These are phyloP conservation scores for Pyrus hybrid DNA, from an alignment of 331 rosid genomes.

Conservation along the genomic window DNA sequence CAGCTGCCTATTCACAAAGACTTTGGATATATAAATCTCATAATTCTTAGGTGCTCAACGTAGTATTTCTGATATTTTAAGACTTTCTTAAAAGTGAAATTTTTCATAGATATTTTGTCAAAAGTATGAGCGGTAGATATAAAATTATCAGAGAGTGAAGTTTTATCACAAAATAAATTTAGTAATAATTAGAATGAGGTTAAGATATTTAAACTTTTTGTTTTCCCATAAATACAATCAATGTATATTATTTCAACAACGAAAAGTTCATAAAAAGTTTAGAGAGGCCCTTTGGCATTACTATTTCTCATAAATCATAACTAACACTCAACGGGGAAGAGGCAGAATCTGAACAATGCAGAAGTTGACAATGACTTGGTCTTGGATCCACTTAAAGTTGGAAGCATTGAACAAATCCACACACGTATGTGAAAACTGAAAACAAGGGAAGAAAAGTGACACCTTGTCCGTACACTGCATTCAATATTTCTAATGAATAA, in stretches of 20 bases:
- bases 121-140: too few relatives aligned
- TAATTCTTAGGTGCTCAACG: too few relatives aligned
- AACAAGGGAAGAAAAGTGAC: not conserved
- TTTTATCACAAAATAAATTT: too few relatives aligned
- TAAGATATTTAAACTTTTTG: too few relatives aligned
- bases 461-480: not conserved
- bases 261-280: too few relatives aligned
- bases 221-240: fast-evolving
- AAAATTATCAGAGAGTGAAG: too few relatives aligned
- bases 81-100: fast-evolving
- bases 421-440: not conserved
- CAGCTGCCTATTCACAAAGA: not conserved
- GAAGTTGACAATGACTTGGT: not conserved
- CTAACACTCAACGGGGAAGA: not conserved
- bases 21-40: not conserved
- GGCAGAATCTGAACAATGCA: not conserved
- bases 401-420: not conserved
- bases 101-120: too few relatives aligned
- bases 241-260: too few relatives aligned
- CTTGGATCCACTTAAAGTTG: not conserved
- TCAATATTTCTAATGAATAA: not conserved
- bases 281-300: too few relatives aligned
- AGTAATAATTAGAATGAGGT: fast-evolving
- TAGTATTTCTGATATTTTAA: too few relatives aligned
- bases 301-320: too few relatives aligned